phyloP scores from a whole-genome alignment of 352 stramenopile species.

The Globisporangium echinulatum region DNA sequence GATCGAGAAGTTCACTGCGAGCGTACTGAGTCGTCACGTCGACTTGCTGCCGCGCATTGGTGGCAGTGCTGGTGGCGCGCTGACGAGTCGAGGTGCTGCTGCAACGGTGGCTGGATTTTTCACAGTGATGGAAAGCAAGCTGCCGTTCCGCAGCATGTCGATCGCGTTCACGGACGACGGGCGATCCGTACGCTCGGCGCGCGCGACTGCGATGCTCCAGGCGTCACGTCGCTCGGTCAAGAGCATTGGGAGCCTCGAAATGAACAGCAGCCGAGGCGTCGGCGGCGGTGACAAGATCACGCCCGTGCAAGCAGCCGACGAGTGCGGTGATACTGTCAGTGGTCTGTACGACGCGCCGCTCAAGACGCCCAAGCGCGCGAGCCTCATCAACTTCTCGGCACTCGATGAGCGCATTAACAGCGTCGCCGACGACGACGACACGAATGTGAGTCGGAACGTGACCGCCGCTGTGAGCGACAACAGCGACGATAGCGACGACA shows the following conservation, averaged over 20 bases:
- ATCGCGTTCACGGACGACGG: slow-evolving; percentile 11
- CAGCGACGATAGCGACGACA: no score
- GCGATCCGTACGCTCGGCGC: slow-evolving; percentile 5
- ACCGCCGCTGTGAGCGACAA: background rate
- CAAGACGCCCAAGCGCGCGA: background rate
- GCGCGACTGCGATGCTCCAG: background rate
- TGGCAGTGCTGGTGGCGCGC: background rate
- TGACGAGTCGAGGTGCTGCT: background rate
- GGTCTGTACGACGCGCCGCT: no score
- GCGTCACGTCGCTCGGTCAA: slow-evolving; percentile 1
- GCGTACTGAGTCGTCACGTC: slow-evolving; percentile 34
- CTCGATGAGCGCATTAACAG: slow-evolving; percentile 1
- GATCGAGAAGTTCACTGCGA: slow-evolving; percentile 47
- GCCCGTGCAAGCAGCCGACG: slow-evolving; percentile 7
- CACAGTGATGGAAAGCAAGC: slow-evolving; percentile 8
- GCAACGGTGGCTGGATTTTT: slow-evolving; percentile 17
- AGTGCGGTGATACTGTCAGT: slow-evolving; percentile 1
- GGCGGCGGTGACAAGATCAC: slow-evolving; percentile 8
- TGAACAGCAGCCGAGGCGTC: background rate
- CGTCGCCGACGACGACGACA: slow-evolving; percentile 1
- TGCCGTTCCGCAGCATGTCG: slow-evolving; percentile 24
- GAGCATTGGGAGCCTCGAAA: background rate
- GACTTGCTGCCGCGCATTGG: slow-evolving; percentile 43
- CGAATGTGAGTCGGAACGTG: background rate
- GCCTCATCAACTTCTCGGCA: slow-evolving; percentile 3